Evolutionary conservation across 441 rosid genomes (phyloP).

Genomic region (Populus tomentosa): DNA sequence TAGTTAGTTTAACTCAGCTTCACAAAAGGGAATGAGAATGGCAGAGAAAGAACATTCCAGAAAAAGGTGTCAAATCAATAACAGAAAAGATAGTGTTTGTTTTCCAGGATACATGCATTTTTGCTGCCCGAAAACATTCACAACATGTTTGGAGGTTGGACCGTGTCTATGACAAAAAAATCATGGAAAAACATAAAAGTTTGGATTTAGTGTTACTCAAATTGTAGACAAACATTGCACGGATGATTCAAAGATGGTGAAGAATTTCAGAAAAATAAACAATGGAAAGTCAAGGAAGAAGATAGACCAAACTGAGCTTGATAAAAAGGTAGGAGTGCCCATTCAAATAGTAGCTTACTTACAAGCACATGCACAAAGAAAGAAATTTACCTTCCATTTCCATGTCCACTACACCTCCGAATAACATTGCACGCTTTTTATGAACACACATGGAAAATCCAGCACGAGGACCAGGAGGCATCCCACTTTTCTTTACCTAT

Average conservation of each 20-base stretch:
- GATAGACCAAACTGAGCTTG: not conserved
- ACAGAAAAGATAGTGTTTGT: not conserved
- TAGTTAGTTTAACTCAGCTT: too few species aligned
- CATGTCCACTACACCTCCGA: conserved; percentile 97
- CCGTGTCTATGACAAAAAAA: too few species aligned
- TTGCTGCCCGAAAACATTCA: not conserved
- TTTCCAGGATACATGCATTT: not conserved
- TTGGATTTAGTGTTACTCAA: not conserved
- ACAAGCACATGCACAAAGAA: conserved; percentile 3
- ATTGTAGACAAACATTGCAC: not conserved
- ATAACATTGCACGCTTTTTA: conserved; percentile 91
- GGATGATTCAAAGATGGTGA: not conserved
- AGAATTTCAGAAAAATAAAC: not conserved
- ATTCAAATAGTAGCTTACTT: not conserved
- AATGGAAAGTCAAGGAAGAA: not conserved
- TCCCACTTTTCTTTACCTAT: conserved; percentile 92
- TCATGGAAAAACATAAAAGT: too few species aligned
- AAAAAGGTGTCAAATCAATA: not conserved
- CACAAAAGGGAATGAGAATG: not conserved
- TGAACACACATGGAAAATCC: conserved; percentile 93
- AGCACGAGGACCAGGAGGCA: conserved; percentile 97
- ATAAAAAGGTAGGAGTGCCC: not conserved
- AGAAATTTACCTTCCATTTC: conserved; percentile 76
- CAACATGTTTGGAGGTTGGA: too few species aligned
- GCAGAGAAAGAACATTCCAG: not conserved